These are phyloP conservation scores for Asterella californica DNA, from an alignment of 225 moss, liverwort and hornwort species.

Conservation along the genomic window DNA sequence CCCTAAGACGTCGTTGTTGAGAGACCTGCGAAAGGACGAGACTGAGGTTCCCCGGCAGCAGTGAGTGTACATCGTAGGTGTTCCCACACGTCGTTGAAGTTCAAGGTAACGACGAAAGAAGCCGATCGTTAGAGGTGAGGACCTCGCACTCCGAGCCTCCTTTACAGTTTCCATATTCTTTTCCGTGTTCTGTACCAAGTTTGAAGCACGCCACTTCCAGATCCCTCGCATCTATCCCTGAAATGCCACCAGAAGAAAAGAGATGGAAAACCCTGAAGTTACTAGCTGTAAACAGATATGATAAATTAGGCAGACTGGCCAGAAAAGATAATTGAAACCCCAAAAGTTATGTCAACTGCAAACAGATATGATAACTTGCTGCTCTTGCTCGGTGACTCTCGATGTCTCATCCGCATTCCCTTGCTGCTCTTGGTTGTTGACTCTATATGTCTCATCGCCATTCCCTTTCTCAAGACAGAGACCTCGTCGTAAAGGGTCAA, in stretches of 20 bases:
- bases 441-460: background rate
- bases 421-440: background rate
- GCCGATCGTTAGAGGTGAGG: background rate
- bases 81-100: no score
- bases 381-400: background rate
- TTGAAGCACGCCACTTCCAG: constrained; percentile 40
- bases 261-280: background rate
- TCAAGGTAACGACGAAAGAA: no score
- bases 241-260: background rate
- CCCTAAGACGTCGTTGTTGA: no score
- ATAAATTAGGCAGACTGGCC: background rate
- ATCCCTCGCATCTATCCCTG: constrained; percentile 38
- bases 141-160: constrained; percentile 31
- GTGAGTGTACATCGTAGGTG: no score
- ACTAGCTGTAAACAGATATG: background rate
- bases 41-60: no score
- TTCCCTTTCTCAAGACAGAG: background rate
- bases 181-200: constrained; percentile 32
- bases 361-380: background rate
- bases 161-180: constrained; percentile 27
- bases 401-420: background rate
- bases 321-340: background rate
- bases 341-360: background rate
- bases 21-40: no score
- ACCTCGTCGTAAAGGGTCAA: background rate